These are phyloP conservation scores for Cyphellophora europaea DNA, from an alignment of 2,329 filamentous ascomycete species.

Conservation along the genomic window DNA sequence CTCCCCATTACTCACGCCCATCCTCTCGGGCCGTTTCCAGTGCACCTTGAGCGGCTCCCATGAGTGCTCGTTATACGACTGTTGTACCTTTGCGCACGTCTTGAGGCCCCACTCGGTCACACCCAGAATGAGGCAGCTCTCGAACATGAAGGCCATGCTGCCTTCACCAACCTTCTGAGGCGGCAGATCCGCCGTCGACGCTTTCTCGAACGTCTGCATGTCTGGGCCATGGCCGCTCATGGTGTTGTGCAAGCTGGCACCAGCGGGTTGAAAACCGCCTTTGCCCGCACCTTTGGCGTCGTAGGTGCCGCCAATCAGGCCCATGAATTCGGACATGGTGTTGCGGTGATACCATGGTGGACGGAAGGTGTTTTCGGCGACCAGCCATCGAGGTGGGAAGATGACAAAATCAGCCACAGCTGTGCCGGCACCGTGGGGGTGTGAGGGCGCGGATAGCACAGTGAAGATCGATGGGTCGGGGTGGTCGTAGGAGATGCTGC, in stretches of 20 bases:
- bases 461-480: constrained; percentile 72
- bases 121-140: constrained; percentile 58
- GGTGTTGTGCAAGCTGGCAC: constrained; percentile 58
- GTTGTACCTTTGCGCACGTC: constrained; percentile 60
- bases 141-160: constrained; percentile 58
- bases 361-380: constrained; percentile 51
- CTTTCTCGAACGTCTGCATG: constrained; percentile 45
- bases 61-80: constrained; percentile 67
- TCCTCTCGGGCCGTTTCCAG: constrained; percentile 45
- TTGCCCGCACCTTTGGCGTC: constrained; percentile 46
- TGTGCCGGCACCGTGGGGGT: constrained; percentile 44
- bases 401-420: constrained; percentile 58
- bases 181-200: constrained; percentile 43
- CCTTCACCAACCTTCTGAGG: constrained; percentile 49
- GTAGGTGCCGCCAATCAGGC: constrained; percentile 51
- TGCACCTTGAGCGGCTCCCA: constrained; percentile 62
- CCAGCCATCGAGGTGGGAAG: constrained; percentile 56
- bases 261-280: constrained; percentile 51
- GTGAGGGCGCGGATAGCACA: constrained; percentile 50
- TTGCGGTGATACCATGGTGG: constrained; percentile 58
- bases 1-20: constrained; percentile 19
- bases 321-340: constrained; percentile 59
- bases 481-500: constrained; percentile 65
- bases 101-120: constrained; percentile 65
- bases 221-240: constrained; percentile 62